Evolutionary conservation across 345 rosid genomes (phyloP), one percentile per base, ranked within the genome.

Genomic region (Excoecaria cochinchinensis): DNA sequence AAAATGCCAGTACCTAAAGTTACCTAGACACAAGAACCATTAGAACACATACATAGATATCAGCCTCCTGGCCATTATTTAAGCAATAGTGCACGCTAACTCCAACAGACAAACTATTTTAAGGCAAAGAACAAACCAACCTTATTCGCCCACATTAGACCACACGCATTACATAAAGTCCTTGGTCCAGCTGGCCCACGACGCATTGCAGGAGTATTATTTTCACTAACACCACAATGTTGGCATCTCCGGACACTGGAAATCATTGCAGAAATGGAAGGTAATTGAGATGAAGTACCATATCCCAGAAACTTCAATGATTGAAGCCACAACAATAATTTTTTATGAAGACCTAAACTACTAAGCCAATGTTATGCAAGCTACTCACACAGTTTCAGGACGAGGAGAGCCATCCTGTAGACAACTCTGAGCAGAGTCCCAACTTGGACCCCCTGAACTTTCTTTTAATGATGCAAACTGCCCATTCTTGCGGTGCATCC

Each of bases 81-180:
- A 51, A 21, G n/a, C 36, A 68, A 52, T 31, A 50, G 55, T 24
- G 56, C n/a, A 61, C 8, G 39, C 64, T 70, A 71, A 21, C n/a
- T 4, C 55, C 48, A 21, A 25, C 3, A 8, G 48, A 31, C 8
- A 10, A 68, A 57, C 42, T 25, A n/a, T 17, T 38, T 61, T 50
- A 64, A 19, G 53, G 48, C 74, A 36, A 15, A 73, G 1, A 77
- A 51, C 10, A 73, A 59, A 76, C 70, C 44, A 40, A 90, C 95
- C 92, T 89, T 90, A 81, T 90, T 90, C 24, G 95, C 92, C 95
- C 95, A 90, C 95, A 90, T 90, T n/a, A 90, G 88, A 62, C 95
- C 95, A 71, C 95, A 90, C 6, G 95, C 95, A 70, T 90, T 90
- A 78, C 92, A 90, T 67, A 90, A 81, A 64, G 92, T 90, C 78